Evolutionary conservation across 345 rosid species (phyloP).

Genomic region (Anacardium occidentale): DNA sequence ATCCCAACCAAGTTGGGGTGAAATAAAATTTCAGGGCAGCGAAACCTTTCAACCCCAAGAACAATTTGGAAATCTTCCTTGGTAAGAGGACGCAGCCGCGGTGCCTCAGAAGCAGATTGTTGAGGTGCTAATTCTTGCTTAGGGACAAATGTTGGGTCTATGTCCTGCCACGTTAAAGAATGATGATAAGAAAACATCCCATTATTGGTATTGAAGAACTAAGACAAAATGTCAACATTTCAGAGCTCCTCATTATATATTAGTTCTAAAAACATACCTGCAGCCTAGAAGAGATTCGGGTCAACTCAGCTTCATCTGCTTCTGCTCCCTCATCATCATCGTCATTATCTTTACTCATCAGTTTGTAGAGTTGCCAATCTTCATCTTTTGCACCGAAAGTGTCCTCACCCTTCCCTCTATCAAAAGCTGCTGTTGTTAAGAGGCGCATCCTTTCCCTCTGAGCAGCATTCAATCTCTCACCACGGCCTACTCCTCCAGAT

Average conservation of each 20-base stretch:
- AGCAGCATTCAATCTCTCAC: constrained; percentile 95
- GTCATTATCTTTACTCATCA: constrained; percentile 85
- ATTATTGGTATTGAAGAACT: not conserved
- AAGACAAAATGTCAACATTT: not conserved
- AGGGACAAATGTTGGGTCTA: constrained; percentile 76
- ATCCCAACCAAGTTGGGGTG: constrained; percentile 81
- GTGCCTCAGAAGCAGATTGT: constrained; percentile 62
- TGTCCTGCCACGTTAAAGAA: constrained; percentile 44
- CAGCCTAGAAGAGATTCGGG: constrained; percentile 69
- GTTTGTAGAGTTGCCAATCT: constrained; percentile 96
- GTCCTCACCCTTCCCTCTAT: constrained; percentile 95
- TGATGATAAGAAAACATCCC: not conserved
- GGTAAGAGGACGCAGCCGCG: constrained; percentile 58
- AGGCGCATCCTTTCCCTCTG: constrained; percentile 96
- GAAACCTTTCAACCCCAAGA: constrained; percentile 77
- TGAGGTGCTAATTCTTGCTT: constrained; percentile 48
- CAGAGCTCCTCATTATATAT: not conserved
- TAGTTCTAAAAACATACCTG: constrained; percentile 41
- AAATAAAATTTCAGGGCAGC: constrained; percentile 83
- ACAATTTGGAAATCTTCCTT: constrained; percentile 84
- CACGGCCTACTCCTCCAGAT: constrained; percentile 82
- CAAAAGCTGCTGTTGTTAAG: constrained; percentile 92
- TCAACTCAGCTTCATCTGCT: constrained; percentile 69
- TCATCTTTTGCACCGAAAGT: constrained; percentile 90
- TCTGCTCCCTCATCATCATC: constrained; percentile 74